Evolutionary conservation across 495 filamentous ascomycete species (phyloP).

Genomic region (Podospora pseudopauciseta): DNA sequence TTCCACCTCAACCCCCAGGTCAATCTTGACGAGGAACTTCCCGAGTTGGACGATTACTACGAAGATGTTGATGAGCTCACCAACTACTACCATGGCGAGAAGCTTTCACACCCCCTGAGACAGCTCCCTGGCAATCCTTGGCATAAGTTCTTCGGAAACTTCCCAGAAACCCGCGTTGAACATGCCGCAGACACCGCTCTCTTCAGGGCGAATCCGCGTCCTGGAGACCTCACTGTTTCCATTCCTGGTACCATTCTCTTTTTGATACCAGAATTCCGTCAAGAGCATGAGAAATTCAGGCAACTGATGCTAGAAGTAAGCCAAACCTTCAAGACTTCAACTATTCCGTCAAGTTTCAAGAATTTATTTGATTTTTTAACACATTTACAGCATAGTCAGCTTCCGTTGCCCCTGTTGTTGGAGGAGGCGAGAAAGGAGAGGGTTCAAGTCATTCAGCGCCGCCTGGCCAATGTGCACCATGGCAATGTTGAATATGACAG

Average conservation of each 20-base stretch:
- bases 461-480: background rate
- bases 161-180: background rate
- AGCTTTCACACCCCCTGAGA: constrained; percentile 11
- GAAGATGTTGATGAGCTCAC: constrained; percentile 2
- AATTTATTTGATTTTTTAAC: background rate
- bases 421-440: background rate
- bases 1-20: constrained; percentile 10
- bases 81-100: constrained; percentile 15
- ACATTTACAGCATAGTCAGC: background rate
- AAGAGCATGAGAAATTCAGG: constrained; percentile 11
- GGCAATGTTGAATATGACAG: background rate
- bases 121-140: constrained; percentile 21
- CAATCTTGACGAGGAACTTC: background rate
- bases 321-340: background rate
- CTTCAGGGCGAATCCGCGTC: constrained; percentile 7
- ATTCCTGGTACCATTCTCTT: constrained; percentile 15
- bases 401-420: background rate
- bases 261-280: constrained; percentile 2
- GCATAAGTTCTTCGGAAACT: constrained; percentile 23
- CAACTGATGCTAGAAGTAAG: constrained; percentile 12
- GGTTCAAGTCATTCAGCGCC: background rate
- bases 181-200: background rate
- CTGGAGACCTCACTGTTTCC: constrained; percentile 2
- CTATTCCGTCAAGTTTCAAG: background rate
- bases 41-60: background rate